Conservation (phyloP, 129 eudicot genomes). For the Flaveria robusta region DNA sequence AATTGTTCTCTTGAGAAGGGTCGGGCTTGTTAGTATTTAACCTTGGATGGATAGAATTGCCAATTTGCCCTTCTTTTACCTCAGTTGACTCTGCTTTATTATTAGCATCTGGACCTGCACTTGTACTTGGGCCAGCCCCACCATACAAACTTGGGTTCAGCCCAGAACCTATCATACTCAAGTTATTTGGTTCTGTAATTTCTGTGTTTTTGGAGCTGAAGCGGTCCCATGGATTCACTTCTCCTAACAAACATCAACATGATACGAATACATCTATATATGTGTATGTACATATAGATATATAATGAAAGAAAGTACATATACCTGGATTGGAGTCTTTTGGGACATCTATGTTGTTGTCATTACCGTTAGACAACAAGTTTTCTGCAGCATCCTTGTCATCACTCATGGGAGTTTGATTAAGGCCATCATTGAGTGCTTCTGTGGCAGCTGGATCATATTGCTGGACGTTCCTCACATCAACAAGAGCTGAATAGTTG, state of each 20-base stretch:
- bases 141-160: constrained; percentile 44
- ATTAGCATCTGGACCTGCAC: constrained; percentile 15
- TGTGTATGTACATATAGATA: neutral
- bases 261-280: neutral
- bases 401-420: constrained; percentile 32
- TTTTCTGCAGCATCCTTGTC: constrained; percentile 29
- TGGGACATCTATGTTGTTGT: constrained; percentile 38
- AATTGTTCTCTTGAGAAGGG: constrained; percentile 23
- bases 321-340: constrained; percentile 56
- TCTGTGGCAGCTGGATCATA: constrained; percentile 41
- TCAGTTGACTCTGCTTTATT: constrained; percentile 26
- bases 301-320: neutral
- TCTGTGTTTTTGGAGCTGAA: constrained; percentile 42
- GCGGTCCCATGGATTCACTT: constrained; percentile 61
- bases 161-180: constrained; percentile 40
- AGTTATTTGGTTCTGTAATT: constrained; percentile 31
- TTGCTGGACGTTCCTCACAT: constrained; percentile 59
- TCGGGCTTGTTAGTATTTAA: constrained; percentile 14
- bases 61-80: constrained; percentile 23
- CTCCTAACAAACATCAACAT: constrained; percentile 29
- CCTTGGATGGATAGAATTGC: constrained; percentile 36
- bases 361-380: constrained; percentile 31
- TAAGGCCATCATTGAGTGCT: constrained; percentile 26
- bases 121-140: constrained; percentile 35
- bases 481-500: constrained; percentile 73